These are phyloP conservation scores for Cyclanthera cordifolia DNA, from an alignment of 306 rosid genomes.

Conservation along the genomic window DNA sequence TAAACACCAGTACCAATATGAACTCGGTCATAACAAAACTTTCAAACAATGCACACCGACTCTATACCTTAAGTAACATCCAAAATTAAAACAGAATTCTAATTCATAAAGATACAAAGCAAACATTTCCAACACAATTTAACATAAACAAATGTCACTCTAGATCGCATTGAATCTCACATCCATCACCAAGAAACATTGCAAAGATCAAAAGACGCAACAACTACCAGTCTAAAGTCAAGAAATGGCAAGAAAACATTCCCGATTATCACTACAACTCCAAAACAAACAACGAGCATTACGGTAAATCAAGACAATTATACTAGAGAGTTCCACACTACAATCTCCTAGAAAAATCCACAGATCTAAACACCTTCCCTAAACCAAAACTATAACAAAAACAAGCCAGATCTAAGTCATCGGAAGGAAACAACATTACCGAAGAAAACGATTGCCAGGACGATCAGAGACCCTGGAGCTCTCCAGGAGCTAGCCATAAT, in stretches of 20 bases:
- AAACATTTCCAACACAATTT: neutral
- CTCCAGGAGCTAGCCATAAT: slow-evolving; percentile 62
- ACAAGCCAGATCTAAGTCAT: slow-evolving; percentile 29
- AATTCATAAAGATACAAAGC: neutral
- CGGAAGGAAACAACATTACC: slow-evolving; percentile 29
- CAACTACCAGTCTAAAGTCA: no score
- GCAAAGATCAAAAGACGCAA: neutral
- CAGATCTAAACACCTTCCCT: slow-evolving; percentile 26
- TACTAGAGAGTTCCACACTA: neutral
- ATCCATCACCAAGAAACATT: neutral
- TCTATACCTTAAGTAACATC: neutral
- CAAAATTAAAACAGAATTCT: neutral
- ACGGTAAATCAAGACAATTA: neutral
- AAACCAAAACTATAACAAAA: neutral
- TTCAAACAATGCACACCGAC: neutral
- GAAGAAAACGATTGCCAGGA: slow-evolving; percentile 50
- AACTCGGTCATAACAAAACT: neutral
- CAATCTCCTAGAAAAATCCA: neutral
- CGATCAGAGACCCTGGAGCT: slow-evolving; percentile 48
- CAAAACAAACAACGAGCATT: no score
- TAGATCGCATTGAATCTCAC: neutral
- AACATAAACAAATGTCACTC: neutral
- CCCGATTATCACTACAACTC: neutral
- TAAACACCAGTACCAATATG: neutral
- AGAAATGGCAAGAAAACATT: no score